Evolutionary conservation across 129 eudicot genomes (phyloP), one percentile per base, ranked within the genome.

Genomic region (Ambrosia artemisiifolia): DNA sequence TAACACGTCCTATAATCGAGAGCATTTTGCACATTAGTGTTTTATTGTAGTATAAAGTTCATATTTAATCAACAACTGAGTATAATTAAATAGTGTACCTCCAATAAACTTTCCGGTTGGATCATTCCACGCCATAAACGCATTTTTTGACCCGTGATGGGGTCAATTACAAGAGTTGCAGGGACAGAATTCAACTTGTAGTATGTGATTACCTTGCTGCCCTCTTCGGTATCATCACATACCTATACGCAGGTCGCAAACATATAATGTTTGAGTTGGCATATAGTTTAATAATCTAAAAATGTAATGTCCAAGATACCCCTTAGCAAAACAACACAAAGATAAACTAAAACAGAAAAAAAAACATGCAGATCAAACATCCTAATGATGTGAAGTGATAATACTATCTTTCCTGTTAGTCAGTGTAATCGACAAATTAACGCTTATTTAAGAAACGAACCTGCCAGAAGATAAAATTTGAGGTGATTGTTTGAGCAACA

Each of bases 81-180:
- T 72, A 61, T 72, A 17, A 46, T 56, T 17, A 67, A 18, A 63
- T 6, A n/a, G 61, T 6, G 60, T 78, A 92, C 96, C 95, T 92
- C 98, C 68, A 89, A 71, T 78, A 87, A 75, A 66, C 62, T 83
- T 70, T 92, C 91, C 35, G 98, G 95, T 63, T 88, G 95, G 78
- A 89, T 75, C 96, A 88, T 92, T 75, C 96, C 96, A 79, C 73
- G 79, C 96, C 98, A 87, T 77, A 86, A 92, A 44, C 86, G 91
- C 91, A 92, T 86, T 72, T 92, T 92, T 77, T 92, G 97, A 44
- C 97, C 97, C 5, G 96, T 89, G 50, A 92, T 51, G 4, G 96
- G 96, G 76, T 92, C 95, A 85, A 92, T 79, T 65, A 92, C 85
- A 47, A 92, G 82, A 68, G 87, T 69, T 40, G 85, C 84, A 13